These are phyloP conservation scores for Megacollybia marginata DNA, from an alignment of 768 basidiomycete species.

Conservation along the genomic window DNA sequence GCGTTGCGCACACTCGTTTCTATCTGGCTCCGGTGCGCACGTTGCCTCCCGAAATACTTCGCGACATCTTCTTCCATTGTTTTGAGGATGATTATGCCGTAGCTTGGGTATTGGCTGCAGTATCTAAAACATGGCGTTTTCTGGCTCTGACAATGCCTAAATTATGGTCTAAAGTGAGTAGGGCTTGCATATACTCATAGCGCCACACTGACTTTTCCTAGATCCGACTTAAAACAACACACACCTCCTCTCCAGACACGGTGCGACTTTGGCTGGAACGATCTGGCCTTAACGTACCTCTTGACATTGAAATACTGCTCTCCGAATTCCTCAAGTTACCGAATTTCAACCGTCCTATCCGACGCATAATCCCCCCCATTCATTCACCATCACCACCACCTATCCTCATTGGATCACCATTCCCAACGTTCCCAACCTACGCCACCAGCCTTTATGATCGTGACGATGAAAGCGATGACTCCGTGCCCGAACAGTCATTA, in stretches of 20 bases:
- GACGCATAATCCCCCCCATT: constrained; percentile 17
- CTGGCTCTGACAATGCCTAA: constrained; percentile 58
- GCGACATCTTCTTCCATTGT: constrained; percentile 62
- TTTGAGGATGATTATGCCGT: constrained; percentile 68
- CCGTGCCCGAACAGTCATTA: too few species aligned
- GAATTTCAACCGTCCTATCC: constrained; percentile 9
- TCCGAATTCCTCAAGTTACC: constrained; percentile 35
- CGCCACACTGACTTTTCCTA: constrained; percentile 17
- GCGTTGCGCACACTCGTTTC: constrained; percentile 42
- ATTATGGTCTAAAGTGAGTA: constrained; percentile 72
- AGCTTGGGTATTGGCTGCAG: constrained; percentile 69
- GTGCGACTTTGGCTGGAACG: constrained; percentile 80
- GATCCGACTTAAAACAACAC: constrained; percentile 71
- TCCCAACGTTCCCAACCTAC: constrained; percentile 15
- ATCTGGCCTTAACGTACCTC: constrained; percentile 58
- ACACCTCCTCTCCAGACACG: constrained; percentile 65
- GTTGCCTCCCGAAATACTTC: constrained; percentile 65
- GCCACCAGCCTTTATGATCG: background rate
- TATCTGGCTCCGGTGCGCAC: constrained; percentile 70
- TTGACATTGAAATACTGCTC: constrained; percentile 77
- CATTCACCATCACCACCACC: constrained; percentile 25
- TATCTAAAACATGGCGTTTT: constrained; percentile 60
- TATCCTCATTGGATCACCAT: constrained; percentile 25
- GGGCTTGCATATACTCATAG: background rate
- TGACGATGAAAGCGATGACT: background rate